Percentiles rank a stretch among this genome's conserved stretches.
Conservation (phyloP, 257 asterid species). For the Solanum clarkiae region DNA sequence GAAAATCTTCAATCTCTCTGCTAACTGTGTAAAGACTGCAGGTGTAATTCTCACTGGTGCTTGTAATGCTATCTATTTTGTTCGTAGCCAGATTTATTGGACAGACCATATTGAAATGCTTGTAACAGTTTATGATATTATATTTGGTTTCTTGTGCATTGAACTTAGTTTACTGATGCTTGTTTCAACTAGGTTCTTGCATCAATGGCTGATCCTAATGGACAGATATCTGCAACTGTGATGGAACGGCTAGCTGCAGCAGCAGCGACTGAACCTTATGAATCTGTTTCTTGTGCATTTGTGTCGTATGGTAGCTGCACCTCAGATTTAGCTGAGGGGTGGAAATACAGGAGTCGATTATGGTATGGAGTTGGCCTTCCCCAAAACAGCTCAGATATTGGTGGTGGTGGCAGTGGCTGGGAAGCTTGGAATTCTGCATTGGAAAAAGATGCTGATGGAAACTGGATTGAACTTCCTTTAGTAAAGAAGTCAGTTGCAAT, state of each 20-base stretch:
- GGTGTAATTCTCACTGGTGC: not conserved
- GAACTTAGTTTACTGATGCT: not conserved
- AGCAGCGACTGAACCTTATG: slow-evolving; percentile 93
- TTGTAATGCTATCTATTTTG: not conserved
- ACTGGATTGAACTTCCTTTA: slow-evolving; percentile 92
- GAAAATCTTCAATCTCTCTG: not conserved
- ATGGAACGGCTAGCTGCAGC: slow-evolving; percentile 95
- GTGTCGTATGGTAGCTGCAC: slow-evolving; percentile 90
- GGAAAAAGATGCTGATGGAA: slow-evolving; percentile 80
- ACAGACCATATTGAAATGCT: not conserved
- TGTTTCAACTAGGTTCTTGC: slow-evolving; percentile 56
- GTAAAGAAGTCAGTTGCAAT: slow-evolving; percentile 78
- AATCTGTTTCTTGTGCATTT: slow-evolving; percentile 87
- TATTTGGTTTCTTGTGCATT: slow-evolving; percentile 1
- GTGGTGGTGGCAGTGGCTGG: slow-evolving; percentile 99
- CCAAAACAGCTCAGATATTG: slow-evolving; percentile 37
- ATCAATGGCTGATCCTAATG: slow-evolving; percentile 88
- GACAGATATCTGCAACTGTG: slow-evolving; percentile 68
- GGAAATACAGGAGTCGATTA: slow-evolving; percentile 93
- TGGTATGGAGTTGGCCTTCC: slow-evolving; percentile 91
- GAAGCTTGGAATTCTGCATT: slow-evolving; percentile 77
- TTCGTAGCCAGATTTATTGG: not conserved
- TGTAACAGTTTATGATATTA: not conserved
- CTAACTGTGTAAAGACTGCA: not conserved
- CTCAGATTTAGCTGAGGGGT: slow-evolving; percentile 79